Evolutionary conservation across 176 grass and related monocot genomes (phyloP), one percentile per base, ranked within the genome.

Genomic region (Oropetium thomaeum): DNA sequence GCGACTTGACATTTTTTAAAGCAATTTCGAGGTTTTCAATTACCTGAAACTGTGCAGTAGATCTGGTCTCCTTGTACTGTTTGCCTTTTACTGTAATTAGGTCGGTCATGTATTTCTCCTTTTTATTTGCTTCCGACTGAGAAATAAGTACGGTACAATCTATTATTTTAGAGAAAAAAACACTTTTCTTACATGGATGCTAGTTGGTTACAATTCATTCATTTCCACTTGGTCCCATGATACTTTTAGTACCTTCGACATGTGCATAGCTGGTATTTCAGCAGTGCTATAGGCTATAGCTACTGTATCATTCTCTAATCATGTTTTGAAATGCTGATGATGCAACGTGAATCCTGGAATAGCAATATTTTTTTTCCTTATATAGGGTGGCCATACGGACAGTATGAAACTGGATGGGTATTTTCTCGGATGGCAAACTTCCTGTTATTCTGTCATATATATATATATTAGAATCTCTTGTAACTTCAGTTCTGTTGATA

Each of bases 41-140:
- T 30, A n/a, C 69, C 70, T 65, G 63, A 70, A 79, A 76, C 79
- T 69, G 65, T 83, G 48, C 75, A 75, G 69, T 74, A 90, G 79
- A 90, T 90, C 83, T 86, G 62, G 75, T 71, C 83, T 62, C 54
- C 43, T 60, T 68, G 66, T 62, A 51, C 51, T 53, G 42, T 75
- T 74, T 74, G 60, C 49, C 59, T 41, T 57, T 74, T 76, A 19
- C 35, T 78, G 20, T 72, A 65, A 65, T 48, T 6, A 79, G 58
- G 34, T 65, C 75, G 55, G 10, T 9, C 55, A 28, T 79, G 54
- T 69, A 62, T 44, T 54, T 54, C 23, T 65, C 12, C 8, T 37
- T 55, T 15, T 43, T 42, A 30, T 68, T 34, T 58, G n/a, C 51
- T 84, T 70, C 27, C 13, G 10, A 49, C 32, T 42, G 30, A 8